Percentiles rank a stretch among this genome's conserved stretches.
phyloP scores from a whole-genome alignment of 352 stramenopile species.

The Phytophthora syringae region DNA sequence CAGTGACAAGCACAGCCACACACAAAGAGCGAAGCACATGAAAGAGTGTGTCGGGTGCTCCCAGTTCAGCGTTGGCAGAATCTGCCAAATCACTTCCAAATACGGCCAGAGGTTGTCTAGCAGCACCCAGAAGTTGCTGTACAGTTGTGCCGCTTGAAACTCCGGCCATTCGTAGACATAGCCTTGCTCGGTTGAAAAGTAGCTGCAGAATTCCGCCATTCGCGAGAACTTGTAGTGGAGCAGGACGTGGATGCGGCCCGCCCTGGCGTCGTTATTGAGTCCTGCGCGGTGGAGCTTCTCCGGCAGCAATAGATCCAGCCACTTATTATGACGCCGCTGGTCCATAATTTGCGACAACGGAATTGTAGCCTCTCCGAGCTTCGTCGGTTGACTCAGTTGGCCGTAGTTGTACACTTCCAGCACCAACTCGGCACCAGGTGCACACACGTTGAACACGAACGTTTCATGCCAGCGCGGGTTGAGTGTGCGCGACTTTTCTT shows the following conservation, averaged over 20 bases:
- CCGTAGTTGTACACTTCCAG: conserved; percentile 89
- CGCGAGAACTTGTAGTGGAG: conserved; percentile 90
- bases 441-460: conserved; percentile 90
- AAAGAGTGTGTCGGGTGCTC: conserved; percentile 85
- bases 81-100: conserved; percentile 83
- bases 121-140: conserved; percentile 90
- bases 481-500: conserved; percentile 89
- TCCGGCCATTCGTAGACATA: conserved; percentile 85
- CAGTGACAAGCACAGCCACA: conserved; percentile 85
- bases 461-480: conserved; percentile 89
- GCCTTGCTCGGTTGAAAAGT: conserved; percentile 73
- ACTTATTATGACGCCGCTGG: conserved; percentile 88
- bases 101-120: conserved; percentile 88
- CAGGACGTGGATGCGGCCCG: conserved; percentile 81
- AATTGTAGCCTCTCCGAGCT: conserved; percentile 81
- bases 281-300: conserved; percentile 82
- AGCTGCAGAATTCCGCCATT: conserved; percentile 85
- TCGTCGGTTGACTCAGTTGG: conserved; percentile 82
- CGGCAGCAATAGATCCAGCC: conserved; percentile 80
- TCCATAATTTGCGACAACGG: conserved; percentile 85
- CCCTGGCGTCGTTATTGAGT: conserved; percentile 85
- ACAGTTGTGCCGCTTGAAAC: conserved; percentile 82
- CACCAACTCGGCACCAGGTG: conserved; percentile 78
- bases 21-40: conserved; percentile 84
- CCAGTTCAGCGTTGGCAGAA: conserved; percentile 87